These are phyloP conservation scores for Cubamyces lactineus DNA, from an alignment of 768 basidiomycete species.

Conservation along the genomic window DNA sequence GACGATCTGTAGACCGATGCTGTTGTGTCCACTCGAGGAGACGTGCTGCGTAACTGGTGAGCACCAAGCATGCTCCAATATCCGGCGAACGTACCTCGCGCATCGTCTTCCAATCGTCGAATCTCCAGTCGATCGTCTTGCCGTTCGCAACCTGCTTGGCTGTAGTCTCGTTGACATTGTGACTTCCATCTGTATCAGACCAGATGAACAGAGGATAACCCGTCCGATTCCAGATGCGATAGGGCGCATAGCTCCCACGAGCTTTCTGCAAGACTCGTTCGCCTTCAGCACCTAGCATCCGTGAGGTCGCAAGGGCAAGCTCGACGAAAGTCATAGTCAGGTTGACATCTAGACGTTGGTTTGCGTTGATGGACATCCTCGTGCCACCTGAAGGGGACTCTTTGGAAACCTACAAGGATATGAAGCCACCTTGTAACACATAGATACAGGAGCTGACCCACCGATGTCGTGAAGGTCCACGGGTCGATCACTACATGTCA, in stretches of 20 bases:
- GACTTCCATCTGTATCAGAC: conserved; percentile 72
- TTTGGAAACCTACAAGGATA: conserved; percentile 51
- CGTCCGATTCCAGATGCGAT: conserved; percentile 88
- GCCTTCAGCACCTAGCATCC: conserved; percentile 75
- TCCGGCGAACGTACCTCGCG: conserved; percentile 67
- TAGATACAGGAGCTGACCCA: conserved; percentile 36
- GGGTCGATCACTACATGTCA: conserved; percentile 81
- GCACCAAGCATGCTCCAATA: neutral
- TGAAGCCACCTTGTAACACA: neutral
- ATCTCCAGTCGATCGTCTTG: conserved; percentile 89
- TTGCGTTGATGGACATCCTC: conserved; percentile 65
- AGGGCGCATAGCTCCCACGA: conserved; percentile 91
- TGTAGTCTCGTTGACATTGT: conserved; percentile 48
- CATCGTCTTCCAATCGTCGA: conserved; percentile 93
- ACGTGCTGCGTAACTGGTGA: conserved; percentile 40
- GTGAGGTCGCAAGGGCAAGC: conserved; percentile 71
- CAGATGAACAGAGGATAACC: conserved; percentile 85
- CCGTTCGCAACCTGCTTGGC: conserved; percentile 70
- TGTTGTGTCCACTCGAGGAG: conserved; percentile 69
- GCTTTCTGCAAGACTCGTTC: conserved; percentile 72
- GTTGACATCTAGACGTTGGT: conserved; percentile 88
- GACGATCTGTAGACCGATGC: conserved; percentile 80
- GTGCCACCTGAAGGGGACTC: conserved; percentile 54
- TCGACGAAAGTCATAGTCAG: conserved; percentile 90
- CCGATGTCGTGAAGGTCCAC: conserved; percentile 83